phyloP scores from a whole-genome alignment of 2,329 filamentous ascomycete species.

The Fusarium clavum region DNA sequence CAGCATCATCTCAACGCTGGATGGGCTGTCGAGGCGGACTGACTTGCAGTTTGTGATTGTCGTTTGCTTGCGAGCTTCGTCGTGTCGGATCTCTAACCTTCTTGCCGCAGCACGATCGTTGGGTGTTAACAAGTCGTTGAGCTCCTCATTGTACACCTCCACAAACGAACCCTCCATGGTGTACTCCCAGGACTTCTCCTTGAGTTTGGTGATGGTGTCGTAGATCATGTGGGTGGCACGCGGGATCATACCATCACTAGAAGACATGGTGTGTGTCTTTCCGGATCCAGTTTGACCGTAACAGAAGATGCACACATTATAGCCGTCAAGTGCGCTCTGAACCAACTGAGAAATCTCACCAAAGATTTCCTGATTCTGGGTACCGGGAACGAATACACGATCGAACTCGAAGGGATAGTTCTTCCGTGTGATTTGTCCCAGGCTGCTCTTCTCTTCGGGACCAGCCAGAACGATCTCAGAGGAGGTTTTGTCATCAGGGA shows the following conservation, averaged over 20 bases:
- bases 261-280: slow-evolving; percentile 97
- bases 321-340: slow-evolving; percentile 94
- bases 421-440: slow-evolving; percentile 80
- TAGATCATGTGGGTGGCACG: slow-evolving; percentile 94
- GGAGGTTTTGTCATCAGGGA: slow-evolving; percentile 85
- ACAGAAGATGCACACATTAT: slow-evolving; percentile 99
- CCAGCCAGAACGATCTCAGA: slow-evolving; percentile 88
- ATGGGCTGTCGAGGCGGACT: slow-evolving; percentile 80
- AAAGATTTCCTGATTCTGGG: slow-evolving; percentile 88
- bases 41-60: slow-evolving; percentile 83
- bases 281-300: slow-evolving; percentile 98
- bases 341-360: slow-evolving; percentile 97
- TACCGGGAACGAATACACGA: slow-evolving; percentile 83
- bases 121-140: slow-evolving; percentile 83
- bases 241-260: slow-evolving; percentile 92
- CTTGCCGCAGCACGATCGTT: slow-evolving; percentile 71
- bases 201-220: slow-evolving; percentile 82
- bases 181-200: slow-evolving; percentile 94
- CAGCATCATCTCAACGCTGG: slow-evolving; percentile 83
- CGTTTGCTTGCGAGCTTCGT: slow-evolving; percentile 83
- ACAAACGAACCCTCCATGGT: slow-evolving; percentile 95
- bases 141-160: slow-evolving; percentile 97
- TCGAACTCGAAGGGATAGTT: slow-evolving; percentile 92
- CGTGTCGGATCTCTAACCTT: slow-evolving; percentile 91
- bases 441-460: slow-evolving; percentile 83